A percentile compares a stretch with the other conserved stretches of the same genome.
These are phyloP conservation scores for Rubus idaeus DNA, from an alignment of 306 rosid species.

Conservation along the genomic window DNA sequence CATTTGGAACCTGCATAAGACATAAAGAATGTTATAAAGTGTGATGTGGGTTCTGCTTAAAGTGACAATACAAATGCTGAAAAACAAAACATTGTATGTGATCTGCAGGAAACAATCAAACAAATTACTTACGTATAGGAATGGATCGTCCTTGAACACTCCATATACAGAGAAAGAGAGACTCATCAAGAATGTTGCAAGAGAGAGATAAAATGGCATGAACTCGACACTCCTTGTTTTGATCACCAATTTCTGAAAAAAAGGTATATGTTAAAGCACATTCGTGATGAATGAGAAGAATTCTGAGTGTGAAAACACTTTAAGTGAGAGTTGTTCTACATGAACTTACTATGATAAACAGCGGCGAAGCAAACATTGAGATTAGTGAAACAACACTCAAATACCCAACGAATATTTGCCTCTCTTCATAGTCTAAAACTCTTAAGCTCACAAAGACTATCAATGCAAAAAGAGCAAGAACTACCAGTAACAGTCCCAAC, in stretches of 20 bases:
- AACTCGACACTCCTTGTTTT: conserved; percentile 38
- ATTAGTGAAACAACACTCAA: conserved; percentile 40
- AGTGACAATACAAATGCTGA: neutral
- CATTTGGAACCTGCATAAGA: conserved; percentile 34
- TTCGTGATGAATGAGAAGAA: neutral
- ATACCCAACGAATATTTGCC: conserved; percentile 33
- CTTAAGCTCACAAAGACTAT: conserved; percentile 24
- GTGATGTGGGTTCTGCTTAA: neutral
- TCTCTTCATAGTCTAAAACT: conserved; percentile 18
- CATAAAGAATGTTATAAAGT: neutral
- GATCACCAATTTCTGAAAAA: conserved; percentile 42
- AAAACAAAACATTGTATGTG: neutral
- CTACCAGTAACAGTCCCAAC: conserved; percentile 31
- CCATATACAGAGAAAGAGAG: conserved; percentile 42
- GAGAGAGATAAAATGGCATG: conserved; percentile 47
- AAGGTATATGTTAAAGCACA: neutral
- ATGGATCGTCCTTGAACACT: conserved; percentile 35
- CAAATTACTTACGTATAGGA: conserved; percentile 36
- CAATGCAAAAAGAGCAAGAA: conserved; percentile 18
- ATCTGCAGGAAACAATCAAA: neutral
- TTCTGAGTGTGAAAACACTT: neutral
- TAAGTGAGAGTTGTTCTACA: neutral
- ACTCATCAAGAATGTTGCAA: conserved; percentile 49
- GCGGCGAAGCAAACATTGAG: conserved; percentile 48
- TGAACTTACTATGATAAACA: conserved; percentile 41